Percentiles rank a stretch among this genome's conserved stretches.
Evolutionary conservation across 202 grass and related monocot species (phyloP).

Genomic region (Setaria italica): DNA sequence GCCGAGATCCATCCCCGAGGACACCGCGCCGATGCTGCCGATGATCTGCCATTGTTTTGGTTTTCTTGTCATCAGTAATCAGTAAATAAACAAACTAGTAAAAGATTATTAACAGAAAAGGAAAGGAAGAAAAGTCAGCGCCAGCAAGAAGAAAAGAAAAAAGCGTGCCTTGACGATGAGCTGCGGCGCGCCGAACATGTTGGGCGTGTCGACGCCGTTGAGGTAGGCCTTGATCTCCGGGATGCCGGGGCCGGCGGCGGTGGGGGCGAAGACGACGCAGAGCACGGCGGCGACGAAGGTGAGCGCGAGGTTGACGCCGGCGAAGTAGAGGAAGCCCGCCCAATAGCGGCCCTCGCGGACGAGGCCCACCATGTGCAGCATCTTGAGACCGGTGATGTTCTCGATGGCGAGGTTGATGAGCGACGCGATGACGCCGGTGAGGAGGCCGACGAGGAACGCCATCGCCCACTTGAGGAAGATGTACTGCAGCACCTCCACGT

Average conservation of each 20-base stretch:
- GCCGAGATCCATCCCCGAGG: conserved; percentile 81
- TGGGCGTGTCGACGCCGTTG: conserved; percentile 94
- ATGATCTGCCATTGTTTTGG: conserved; percentile 56
- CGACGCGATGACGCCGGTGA: conserved; percentile 88
- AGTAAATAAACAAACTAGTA: no score
- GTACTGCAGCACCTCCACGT: conserved; percentile 88
- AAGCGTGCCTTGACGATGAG: conserved; percentile 78
- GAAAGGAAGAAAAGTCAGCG: not conserved
- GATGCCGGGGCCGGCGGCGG: conserved; percentile 90
- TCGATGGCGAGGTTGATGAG: conserved; percentile 94
- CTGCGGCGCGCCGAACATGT: conserved; percentile 83
- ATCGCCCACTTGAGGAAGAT: conserved; percentile 87
- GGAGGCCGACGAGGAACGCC: conserved; percentile 89
- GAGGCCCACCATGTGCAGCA: conserved; percentile 70
- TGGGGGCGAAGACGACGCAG: conserved; percentile 91
- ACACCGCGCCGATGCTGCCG: conserved; percentile 86
- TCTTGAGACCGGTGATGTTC: conserved; percentile 94
- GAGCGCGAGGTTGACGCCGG: conserved; percentile 74
- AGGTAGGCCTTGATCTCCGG: conserved; percentile 99
- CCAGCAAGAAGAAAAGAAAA: no score
- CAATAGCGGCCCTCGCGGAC: conserved; percentile 77
- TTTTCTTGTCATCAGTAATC: not conserved
- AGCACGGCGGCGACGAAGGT: conserved; percentile 72
- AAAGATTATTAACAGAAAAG: no score
- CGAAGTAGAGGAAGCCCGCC: conserved; percentile 78